Conservation (phyloP, 352 stramenopile species). For the Pythium rishiriense region DNA sequence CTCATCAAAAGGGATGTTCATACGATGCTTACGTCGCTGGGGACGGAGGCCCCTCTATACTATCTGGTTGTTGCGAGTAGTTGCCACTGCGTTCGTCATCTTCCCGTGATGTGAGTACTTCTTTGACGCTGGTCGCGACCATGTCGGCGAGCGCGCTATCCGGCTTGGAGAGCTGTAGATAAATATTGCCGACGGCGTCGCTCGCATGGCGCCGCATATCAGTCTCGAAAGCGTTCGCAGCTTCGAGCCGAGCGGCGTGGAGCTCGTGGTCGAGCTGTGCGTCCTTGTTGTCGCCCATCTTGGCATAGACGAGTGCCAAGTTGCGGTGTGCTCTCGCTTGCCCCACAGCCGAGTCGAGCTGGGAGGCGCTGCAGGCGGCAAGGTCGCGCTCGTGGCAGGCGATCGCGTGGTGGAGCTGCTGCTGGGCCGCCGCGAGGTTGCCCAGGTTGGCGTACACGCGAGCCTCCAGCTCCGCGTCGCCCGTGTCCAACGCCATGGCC, state of each 20-base stretch:
- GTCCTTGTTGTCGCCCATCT: conserved; percentile 27
- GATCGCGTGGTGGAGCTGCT: conserved; percentile 58
- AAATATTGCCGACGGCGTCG: conserved; percentile 65
- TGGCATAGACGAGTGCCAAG: conserved; percentile 62
- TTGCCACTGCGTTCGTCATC: conserved; percentile 9
- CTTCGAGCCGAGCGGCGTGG: conserved; percentile 21
- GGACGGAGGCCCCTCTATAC: background rate
- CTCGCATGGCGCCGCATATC: conserved; percentile 49
- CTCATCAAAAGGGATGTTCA: background rate
- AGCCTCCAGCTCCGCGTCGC: conserved; percentile 66
- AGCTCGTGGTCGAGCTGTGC: conserved; percentile 34
- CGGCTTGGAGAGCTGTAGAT: conserved; percentile 46
- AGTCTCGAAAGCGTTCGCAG: conserved; percentile 39
- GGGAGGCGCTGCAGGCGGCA: conserved; percentile 30
- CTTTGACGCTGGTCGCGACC: conserved; percentile 37
- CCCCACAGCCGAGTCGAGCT: conserved; percentile 51
- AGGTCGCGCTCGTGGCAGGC: conserved; percentile 68
- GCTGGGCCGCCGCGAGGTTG: conserved; percentile 57
- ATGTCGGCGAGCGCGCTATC: conserved; percentile 42
- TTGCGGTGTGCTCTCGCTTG: conserved; percentile 67
- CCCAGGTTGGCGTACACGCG: conserved; percentile 79
- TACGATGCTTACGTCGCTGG: conserved; percentile 1
- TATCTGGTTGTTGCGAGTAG: background rate
- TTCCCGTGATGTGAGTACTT: conserved; percentile 30
- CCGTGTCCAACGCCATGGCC: conserved; percentile 40